These are phyloP conservation scores for Clausena lansium DNA, from an alignment of 345 rosid genomes.

Conservation along the genomic window DNA sequence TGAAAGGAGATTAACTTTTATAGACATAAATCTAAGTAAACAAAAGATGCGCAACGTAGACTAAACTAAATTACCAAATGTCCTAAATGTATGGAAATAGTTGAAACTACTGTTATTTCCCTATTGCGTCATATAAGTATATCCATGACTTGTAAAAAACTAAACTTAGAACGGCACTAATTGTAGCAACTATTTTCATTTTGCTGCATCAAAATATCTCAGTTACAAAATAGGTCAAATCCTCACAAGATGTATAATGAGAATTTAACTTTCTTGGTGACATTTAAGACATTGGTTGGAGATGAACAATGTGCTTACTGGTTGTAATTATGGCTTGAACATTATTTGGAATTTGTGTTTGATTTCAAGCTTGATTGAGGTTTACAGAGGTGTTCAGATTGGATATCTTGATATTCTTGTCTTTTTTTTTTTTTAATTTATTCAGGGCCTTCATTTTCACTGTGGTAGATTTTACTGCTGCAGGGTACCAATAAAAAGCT, in stretches of 20 bases:
- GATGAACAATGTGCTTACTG: neutral
- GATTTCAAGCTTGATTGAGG: conserved; percentile 8
- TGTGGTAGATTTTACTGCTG: conserved; percentile 22
- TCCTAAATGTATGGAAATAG: neutral
- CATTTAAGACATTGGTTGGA: neutral
- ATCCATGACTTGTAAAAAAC: neutral
- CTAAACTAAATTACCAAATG: neutral
- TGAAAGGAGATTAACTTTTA: neutral
- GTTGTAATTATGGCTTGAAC: neutral
- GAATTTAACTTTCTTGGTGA: neutral
- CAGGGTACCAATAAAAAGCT: conserved; percentile 56
- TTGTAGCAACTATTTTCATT: neutral
- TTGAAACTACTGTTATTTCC: neutral
- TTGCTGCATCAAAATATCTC: neutral
- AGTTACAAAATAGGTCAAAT: neutral
- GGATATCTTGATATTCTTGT: conserved; percentile 2
- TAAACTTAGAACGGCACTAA: neutral
- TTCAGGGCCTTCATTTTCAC: conserved; percentile 13
- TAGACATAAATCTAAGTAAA: neutral
- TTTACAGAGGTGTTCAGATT: neutral
- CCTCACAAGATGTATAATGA: neutral
- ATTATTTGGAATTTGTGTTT: neutral
- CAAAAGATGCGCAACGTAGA: neutral
- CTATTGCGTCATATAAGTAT: neutral
- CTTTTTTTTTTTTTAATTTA: neutral